Evolutionary conservation across 768 basidiomycete species (phyloP), one percentile per base, ranked within the genome.

Genomic region (Leccinellum luteum): DNA sequence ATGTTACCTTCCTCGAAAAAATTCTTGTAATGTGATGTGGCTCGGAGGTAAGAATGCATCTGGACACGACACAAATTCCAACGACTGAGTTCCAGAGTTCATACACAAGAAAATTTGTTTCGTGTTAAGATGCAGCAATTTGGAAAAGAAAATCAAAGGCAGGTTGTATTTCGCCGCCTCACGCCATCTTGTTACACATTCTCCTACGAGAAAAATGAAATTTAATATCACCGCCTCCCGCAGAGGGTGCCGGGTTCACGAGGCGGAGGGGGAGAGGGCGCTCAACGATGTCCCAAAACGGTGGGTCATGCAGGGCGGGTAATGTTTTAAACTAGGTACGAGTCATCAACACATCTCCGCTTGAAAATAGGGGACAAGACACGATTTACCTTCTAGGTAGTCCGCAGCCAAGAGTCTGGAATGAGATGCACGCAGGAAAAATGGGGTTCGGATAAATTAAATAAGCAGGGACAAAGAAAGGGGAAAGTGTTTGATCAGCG

Each of bases 401-500:
- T 87, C 85, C 47, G 85, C 85, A 30, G 84, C 85, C 54, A 85
- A 63, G 32, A 86, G 72, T 54, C 84, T 86, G 61, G 66, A 66
- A 59, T 31, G 48, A 32, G 10, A 23, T 17, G 12, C 17, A 31
- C 30, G 56, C 38, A 56, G 3, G 41, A 27, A 48, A 60, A 52
- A 43, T 55, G 35, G 54, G 45, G 54, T 58, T 44, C 55, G 35
- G 19, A 48, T 60, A 54, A 55, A 5, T 41, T 48, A 9, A 55
- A 48, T 27, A 25, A 19, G 21, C n/a, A 27, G 34, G 10, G 27
- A 23, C 35, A 25, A 31, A 55, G 28, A 32, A 44, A 8, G 4
- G 59, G 27, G 31, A 23, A 41, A 10, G 17, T n/a, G 9, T 19
- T 44, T 21, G 47, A 67, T 71, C 67, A 67, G 53, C 56, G 50